These are phyloP conservation scores for Melampsora larici-populina DNA, from an alignment of 1,284 basidiomycete genomes.

Conservation along the genomic window DNA sequence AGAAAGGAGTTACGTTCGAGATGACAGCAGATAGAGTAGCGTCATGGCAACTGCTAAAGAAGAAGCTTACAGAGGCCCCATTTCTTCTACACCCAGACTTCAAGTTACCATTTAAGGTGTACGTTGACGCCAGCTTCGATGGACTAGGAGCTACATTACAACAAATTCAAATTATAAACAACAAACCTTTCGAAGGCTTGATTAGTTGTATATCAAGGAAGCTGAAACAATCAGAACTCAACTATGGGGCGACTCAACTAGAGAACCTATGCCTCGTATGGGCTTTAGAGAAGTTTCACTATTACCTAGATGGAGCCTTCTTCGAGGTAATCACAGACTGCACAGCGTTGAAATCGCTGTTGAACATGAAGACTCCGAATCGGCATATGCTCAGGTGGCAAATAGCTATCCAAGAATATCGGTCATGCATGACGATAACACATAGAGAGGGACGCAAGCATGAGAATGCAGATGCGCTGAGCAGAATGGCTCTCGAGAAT, in stretches of 20 bases:
- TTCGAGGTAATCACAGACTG: too few species aligned
- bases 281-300: too few species aligned
- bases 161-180: too few species aligned
- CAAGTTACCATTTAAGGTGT: not conserved
- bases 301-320: too few species aligned
- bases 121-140: too few species aligned
- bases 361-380: conserved; percentile 21
- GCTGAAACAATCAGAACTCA: too few species aligned
- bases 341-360: too few species aligned
- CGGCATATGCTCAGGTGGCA: not conserved
- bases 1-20: too few species aligned
- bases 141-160: too few species aligned
- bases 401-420: not conserved
- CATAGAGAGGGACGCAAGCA: conserved; percentile 13
- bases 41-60: not conserved
- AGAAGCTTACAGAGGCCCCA: conserved; percentile 1
- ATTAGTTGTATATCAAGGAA: too few species aligned
- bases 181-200: not conserved
- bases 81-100: not conserved
- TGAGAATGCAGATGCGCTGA: too few species aligned
- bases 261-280: not conserved
- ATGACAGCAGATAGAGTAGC: not conserved
- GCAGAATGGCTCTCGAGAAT: too few species aligned
- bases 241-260: not conserved
- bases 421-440: not conserved